Conservation (phyloP, 805 yeast species). For the Candida taoyuanica region DNA sequence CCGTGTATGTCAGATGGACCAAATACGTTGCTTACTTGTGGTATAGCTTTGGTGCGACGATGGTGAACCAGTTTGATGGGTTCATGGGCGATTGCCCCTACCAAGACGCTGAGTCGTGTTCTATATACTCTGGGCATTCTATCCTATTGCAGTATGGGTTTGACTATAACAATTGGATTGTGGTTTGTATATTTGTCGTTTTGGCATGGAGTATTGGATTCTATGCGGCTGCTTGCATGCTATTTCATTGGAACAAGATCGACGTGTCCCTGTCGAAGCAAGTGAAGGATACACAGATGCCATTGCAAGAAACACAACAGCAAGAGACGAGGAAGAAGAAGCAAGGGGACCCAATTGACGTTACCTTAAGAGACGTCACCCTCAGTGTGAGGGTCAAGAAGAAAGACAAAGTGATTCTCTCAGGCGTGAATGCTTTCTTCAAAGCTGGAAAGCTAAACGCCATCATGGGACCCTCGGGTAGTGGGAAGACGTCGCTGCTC, state of each 20-base stretch:
- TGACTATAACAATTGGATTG: constrained; percentile 53
- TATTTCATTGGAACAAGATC: constrained; percentile 42
- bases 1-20: constrained; percentile 84
- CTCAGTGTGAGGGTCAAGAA: constrained; percentile 16
- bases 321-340: background rate
- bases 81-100: constrained; percentile 57
- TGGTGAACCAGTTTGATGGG: constrained; percentile 61
- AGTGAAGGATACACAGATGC: constrained; percentile 7
- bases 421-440: constrained; percentile 21
- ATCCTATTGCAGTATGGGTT: constrained; percentile 57
- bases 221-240: constrained; percentile 42
- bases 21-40: constrained; percentile 72
- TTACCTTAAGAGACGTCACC: constrained; percentile 12
- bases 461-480: constrained; percentile 80
- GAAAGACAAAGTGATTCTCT: constrained; percentile 17
- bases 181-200: constrained; percentile 57
- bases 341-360: constrained; percentile 13
- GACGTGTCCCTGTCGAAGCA: constrained; percentile 24
- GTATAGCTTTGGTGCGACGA: constrained; percentile 69
- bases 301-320: background rate
- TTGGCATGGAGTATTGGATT: constrained; percentile 57
- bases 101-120: constrained; percentile 30
- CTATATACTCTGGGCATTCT: constrained; percentile 48
- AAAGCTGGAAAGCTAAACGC: constrained; percentile 50
- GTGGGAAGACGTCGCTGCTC: constrained; percentile 68